Percentiles rank a stretch among this genome's conserved stretches.
These are phyloP conservation scores for Novakomyces olei DNA, from an alignment of 805 yeast species.

Conservation along the genomic window DNA sequence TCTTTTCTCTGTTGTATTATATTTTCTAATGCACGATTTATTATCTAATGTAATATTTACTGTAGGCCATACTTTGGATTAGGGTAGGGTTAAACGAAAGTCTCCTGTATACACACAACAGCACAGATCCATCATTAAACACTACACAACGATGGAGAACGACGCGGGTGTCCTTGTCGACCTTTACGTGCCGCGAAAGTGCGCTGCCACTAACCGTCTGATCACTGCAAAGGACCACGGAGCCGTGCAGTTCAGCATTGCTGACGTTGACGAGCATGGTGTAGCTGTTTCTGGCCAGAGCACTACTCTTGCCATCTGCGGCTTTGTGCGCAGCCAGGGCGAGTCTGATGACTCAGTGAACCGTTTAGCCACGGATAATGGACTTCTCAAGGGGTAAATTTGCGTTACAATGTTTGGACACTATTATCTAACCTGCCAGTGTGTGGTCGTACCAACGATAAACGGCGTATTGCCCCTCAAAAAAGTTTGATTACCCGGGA, in stretches of 20 bases:
- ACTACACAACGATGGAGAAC: constrained; percentile 4
- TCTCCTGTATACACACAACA: too few relatives aligned
- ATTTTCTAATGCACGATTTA: too few relatives aligned
- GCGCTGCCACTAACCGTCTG: constrained; percentile 99
- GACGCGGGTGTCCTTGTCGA: constrained; percentile 33
- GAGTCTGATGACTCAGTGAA: constrained; percentile 97
- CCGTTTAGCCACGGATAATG: constrained; percentile 98
- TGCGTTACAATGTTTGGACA: constrained; percentile 57
- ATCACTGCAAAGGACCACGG: constrained; percentile 99
- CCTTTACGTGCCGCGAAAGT: constrained; percentile 99
- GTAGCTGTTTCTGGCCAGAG: constrained; percentile 74
- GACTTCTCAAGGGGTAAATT: constrained; percentile 59
- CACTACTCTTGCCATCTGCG: constrained; percentile 91
- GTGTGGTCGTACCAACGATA: constrained; percentile 4
- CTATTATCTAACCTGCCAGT: too few relatives aligned
- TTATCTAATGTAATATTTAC: too few relatives aligned
- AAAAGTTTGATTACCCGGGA: too few relatives aligned
- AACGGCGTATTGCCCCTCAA: not conserved
- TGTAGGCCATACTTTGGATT: too few relatives aligned
- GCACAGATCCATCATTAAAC: too few relatives aligned
- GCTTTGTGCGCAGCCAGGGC: constrained; percentile 96
- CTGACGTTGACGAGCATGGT: constrained; percentile 93
- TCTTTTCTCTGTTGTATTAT: too few relatives aligned
- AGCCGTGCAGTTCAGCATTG: constrained; percentile 95
- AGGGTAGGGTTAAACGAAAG: too few relatives aligned